Base-by-base conservation (phyloP, 768 basidiomycete genomes). In the Coprinopsis strossmayeri region DNA sequence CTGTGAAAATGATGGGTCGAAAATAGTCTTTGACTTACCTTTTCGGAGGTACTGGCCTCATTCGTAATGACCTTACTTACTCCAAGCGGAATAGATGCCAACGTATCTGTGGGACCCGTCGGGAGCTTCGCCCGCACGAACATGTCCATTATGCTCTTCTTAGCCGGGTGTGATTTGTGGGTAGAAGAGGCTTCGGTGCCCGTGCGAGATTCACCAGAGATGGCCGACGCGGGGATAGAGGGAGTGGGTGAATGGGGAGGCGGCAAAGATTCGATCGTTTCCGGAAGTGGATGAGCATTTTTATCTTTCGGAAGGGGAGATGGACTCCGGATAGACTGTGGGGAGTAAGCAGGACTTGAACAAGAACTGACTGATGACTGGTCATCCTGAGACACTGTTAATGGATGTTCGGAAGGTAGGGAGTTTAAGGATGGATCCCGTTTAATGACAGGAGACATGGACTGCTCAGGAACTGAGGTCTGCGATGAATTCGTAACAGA, bases 401-500 rank as follows among this genome's bases (percentile, higher is more conserved):
- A 45, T 3, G 5, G 5, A n/a, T 3, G 27, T 17, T 5, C 28
- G 10, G 15, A 4, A 5, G 25, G 43, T 18, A 11, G 20, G 5
- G 28, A 32, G n/a, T n/a, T 17, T 15, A 5, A 27, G 4, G 28
- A 18, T 15, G 13, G 13, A 12, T 26, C 18, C 11, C 15, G 15
- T 34, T 42, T 41, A 12, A 27, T 13, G 12, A 17, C 13, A 4
- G 48, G 49, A 10, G 49, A 50, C n/a, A 26, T 27, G 9, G 42
- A 49, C 11, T 21, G 9, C 3, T 43, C 35, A 5, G 40, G 48
- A 7, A 49, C 38, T 9, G 53, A 39, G 9, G 42, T 23, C 25
- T 47, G 49, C 12, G 46, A 50, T 5, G 45, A 47, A 21, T 47
- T 46, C 11, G 50, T 17, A 15, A 46, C 20, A n/a, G 50, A 46